Percentiles rank a stretch among this genome's conserved stretches.
These are phyloP conservation scores for Neurospora pannonica DNA, from an alignment of 495 filamentous ascomycete species.

Conservation along the genomic window DNA sequence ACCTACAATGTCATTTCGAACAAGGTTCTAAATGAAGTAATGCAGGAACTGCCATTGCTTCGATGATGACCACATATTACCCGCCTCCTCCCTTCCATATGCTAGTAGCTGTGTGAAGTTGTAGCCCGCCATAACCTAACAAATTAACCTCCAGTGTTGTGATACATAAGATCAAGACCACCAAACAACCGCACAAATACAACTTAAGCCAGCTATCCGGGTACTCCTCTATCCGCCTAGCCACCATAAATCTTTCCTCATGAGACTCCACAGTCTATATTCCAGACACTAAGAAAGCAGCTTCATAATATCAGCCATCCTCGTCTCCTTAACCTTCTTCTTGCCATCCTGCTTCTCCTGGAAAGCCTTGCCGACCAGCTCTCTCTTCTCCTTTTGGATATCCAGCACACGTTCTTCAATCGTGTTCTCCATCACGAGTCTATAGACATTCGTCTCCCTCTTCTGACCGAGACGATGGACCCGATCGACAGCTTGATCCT, in stretches of 20 bases:
- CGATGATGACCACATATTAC: background rate
- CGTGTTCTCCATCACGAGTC: constrained; percentile 71
- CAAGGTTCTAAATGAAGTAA: background rate
- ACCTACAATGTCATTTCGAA: background rate
- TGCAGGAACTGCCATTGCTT: background rate
- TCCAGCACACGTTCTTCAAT: constrained; percentile 80
- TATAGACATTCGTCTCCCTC: constrained; percentile 65
- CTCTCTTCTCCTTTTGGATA: constrained; percentile 75
- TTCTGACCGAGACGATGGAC: constrained; percentile 85
- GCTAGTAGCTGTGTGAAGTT: background rate
- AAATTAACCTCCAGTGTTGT: background rate
- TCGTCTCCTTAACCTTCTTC: constrained; percentile 35
- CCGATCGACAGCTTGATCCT: constrained; percentile 88
- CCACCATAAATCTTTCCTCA: background rate
- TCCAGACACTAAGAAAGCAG: constrained; percentile 20
- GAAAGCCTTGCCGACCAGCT: constrained; percentile 69
- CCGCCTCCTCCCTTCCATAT: background rate
- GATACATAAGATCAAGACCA: background rate
- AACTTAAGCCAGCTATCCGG: background rate
- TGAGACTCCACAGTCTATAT: background rate
- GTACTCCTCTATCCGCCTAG: background rate
- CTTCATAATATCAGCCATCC: constrained; percentile 32
- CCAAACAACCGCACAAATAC: background rate
- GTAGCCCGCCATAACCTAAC: background rate
- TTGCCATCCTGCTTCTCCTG: constrained; percentile 43